Conservation (phyloP, 2,329 filamentous ascomycete species). For the Ophiostoma pallidulum region DNA sequence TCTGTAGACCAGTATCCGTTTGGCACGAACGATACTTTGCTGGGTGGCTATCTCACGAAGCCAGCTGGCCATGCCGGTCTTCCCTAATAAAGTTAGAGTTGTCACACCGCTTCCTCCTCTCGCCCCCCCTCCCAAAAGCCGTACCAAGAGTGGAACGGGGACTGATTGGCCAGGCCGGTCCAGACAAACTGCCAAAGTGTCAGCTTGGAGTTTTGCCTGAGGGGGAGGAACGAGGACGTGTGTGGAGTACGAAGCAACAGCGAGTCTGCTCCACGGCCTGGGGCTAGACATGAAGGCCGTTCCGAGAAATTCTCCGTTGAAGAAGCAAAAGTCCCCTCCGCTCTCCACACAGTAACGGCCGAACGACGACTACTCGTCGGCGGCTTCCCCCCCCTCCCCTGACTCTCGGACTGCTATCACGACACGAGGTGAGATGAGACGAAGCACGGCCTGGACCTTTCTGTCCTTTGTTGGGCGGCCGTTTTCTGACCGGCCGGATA, state of each 20-base stretch:
- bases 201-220: neutral
- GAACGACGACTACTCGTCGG: too few species aligned
- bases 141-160: neutral
- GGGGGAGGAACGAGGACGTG: neutral
- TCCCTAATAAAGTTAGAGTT: constrained; percentile 3
- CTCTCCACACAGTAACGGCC: neutral
- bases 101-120: constrained; percentile 6
- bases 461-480: too few species aligned
- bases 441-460: too few species aligned
- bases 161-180: neutral
- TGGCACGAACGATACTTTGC: too few species aligned
- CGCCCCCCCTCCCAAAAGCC: neutral
- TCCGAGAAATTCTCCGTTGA: neutral
- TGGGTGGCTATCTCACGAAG: neutral
- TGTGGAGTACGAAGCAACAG: neutral
- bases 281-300: too few species aligned
- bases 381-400: too few species aligned
- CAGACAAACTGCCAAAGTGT: too few species aligned
- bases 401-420: too few species aligned
- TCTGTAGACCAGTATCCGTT: too few species aligned
- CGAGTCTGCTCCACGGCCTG: too few species aligned
- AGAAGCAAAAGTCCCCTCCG: neutral
- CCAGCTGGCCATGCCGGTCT: neutral
- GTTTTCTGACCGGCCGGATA: too few species aligned
- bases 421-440: too few species aligned